Conservation (phyloP, 805 yeast species). For the Sugiyamaella mastotermitis region DNA sequence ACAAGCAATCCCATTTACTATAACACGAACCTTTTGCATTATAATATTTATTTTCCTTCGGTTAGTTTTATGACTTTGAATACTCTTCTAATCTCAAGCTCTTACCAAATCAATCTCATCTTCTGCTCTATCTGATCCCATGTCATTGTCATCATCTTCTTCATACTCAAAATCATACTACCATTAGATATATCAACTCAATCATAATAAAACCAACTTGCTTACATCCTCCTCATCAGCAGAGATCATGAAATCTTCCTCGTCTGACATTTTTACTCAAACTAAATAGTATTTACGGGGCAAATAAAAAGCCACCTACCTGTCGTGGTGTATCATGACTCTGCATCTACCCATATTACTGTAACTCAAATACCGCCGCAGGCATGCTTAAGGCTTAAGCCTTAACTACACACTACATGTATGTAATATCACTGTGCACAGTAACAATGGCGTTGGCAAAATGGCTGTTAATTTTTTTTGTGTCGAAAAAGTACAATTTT, state of each 20-base stretch:
- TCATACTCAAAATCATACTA: conserved; percentile 34
- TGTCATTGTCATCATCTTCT: conserved; percentile 31
- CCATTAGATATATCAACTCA: conserved; percentile 1
- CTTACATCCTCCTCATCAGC: conserved; percentile 33
- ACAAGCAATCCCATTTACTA: no score
- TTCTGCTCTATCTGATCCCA: conserved; percentile 16
- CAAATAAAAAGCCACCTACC: no score
- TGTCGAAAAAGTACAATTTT: no score
- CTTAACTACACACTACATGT: no score
- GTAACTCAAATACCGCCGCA: no score
- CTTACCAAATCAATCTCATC: conserved; percentile 17
- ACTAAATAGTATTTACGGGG: no score
- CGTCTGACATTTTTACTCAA: conserved; percentile 33
- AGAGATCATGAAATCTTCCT: conserved; percentile 34
- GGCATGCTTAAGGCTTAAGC: no score
- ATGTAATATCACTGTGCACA: no score
- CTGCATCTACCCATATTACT: no score
- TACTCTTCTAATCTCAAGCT: not conserved
- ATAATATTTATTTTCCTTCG: conserved; percentile 32
- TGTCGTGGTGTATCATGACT: no score
- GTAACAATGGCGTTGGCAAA: no score
- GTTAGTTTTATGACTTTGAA: not conserved
- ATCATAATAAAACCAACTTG: not conserved
- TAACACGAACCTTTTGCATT: conserved; percentile 28
- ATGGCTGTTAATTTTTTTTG: no score